Percentiles rank a stretch among this genome's conserved stretches.
Evolutionary conservation across 345 rosid genomes (phyloP).

Genomic region (Hibiscus syriacus): DNA sequence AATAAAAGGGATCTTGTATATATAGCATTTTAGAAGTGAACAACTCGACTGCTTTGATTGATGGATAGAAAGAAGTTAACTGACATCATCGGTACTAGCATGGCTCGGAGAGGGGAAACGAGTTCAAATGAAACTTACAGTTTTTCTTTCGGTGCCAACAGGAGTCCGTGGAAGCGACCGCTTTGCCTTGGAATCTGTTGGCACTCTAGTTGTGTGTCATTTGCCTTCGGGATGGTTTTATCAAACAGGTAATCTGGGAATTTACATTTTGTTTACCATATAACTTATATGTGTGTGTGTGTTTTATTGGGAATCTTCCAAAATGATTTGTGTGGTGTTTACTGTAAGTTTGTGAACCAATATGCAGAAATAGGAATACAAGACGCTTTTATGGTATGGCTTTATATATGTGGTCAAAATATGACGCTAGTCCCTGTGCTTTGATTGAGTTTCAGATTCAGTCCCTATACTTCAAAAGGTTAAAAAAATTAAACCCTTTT

Average conservation of each 20-base stretch:
- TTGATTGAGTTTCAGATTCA: too few species aligned
- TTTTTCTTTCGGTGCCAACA: neutral
- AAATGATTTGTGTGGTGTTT: too few species aligned
- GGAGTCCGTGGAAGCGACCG: neutral
- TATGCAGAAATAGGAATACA: too few species aligned
- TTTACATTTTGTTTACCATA: neutral
- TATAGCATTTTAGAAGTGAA: neutral
- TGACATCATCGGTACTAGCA: neutral
- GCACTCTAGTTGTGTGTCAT: neutral
- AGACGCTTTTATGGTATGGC: too few species aligned
- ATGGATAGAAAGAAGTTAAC: constrained; percentile 2
- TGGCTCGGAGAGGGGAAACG: neutral
- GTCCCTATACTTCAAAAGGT: too few species aligned
- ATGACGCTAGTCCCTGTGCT: too few species aligned
- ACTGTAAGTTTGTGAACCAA: too few species aligned
- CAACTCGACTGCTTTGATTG: neutral
- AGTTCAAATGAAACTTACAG: neutral
- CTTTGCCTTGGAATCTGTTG: neutral
- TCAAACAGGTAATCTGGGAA: neutral
- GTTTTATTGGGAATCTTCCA: too few species aligned
- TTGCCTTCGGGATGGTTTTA: neutral
- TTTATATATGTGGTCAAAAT: too few species aligned
- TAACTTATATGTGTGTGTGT: too few species aligned
- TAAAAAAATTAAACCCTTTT: too few species aligned
- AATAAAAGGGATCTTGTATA: neutral